phyloP scores from a whole-genome alignment of 495 filamentous ascomycete genomes.

The Penicillium ochrochloron region DNA sequence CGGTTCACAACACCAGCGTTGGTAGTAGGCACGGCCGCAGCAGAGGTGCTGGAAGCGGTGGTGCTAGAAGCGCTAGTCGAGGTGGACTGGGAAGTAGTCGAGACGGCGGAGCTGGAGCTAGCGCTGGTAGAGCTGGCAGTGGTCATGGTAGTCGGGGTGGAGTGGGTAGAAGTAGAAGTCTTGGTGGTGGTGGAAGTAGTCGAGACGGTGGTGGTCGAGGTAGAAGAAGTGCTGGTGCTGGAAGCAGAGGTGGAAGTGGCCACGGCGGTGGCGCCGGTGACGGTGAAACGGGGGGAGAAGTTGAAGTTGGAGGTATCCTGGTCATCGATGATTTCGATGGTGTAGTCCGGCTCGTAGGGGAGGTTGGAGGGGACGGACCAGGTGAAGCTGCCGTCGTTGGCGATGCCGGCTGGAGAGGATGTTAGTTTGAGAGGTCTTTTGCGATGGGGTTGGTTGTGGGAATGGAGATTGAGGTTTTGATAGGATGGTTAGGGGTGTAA shows the following conservation, averaged over 20 bases:
- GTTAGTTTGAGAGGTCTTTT: not conserved
- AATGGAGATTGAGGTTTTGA: not conserved
- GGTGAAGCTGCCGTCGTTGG: constrained; percentile 61
- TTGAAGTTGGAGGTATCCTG: constrained; percentile 50
- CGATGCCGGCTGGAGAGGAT: constrained; percentile 48
- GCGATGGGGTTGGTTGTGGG: not conserved
- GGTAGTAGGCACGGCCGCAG: constrained; percentile 27
- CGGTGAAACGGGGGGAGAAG: constrained; percentile 62
- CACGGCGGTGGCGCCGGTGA: constrained; percentile 53
- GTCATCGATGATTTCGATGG: constrained; percentile 61
- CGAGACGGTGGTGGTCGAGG: constrained; percentile 27
- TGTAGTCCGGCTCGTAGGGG: constrained; percentile 55
- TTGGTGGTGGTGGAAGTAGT: constrained; percentile 17
- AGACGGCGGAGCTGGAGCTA: constrained; percentile 35
- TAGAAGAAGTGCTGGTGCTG: constrained; percentile 47
- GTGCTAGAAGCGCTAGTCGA: constrained; percentile 23
- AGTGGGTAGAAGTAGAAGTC: constrained; percentile 8
- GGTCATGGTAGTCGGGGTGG: constrained; percentile 14
- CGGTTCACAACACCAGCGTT: constrained; percentile 42
- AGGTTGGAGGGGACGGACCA: constrained; percentile 55
- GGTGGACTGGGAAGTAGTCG: constrained; percentile 33
- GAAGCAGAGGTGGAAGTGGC: constrained; percentile 27
- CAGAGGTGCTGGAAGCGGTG: constrained; percentile 18
- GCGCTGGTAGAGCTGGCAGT: constrained; percentile 36
- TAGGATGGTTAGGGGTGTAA: not conserved